These are phyloP conservation scores for Phytophthora rubi DNA, from an alignment of 352 stramenopile genomes.

Conservation along the genomic window DNA sequence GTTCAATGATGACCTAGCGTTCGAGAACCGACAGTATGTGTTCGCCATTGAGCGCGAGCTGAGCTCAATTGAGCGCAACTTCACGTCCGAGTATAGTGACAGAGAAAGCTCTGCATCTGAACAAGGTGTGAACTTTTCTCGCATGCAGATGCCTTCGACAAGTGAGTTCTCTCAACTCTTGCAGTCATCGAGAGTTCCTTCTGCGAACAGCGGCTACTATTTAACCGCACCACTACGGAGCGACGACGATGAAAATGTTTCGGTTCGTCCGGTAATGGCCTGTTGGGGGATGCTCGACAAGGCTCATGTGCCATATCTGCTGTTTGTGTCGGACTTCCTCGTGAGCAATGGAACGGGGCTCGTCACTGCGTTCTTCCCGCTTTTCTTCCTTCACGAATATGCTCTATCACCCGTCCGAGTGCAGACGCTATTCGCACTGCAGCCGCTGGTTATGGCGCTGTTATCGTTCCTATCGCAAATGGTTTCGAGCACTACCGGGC, in stretches of 20 bases:
- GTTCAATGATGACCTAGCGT: conserved; percentile 83
- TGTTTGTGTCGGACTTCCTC: conserved; percentile 76
- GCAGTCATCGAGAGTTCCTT: conserved; percentile 16
- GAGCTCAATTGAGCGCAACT: conserved; percentile 69
- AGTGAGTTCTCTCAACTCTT: conserved; percentile 48
- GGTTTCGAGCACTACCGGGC: conserved; percentile 37
- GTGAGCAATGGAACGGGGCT: conserved; percentile 71
- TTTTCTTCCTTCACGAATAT: conserved; percentile 74
- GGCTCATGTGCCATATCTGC: conserved; percentile 60
- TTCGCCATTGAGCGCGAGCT: conserved; percentile 65
- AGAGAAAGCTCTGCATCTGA: conserved; percentile 16
- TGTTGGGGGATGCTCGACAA: conserved; percentile 45
- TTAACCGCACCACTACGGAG: conserved; percentile 11
- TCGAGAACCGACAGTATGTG: conserved; percentile 66
- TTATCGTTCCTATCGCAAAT: conserved; percentile 54
- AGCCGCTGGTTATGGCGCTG: conserved; percentile 56
- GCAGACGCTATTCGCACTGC: conserved; percentile 59
- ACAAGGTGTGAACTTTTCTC: conserved; percentile 8
- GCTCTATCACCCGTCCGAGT: conserved; percentile 58
- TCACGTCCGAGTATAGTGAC: conserved; percentile 61
- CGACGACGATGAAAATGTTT: conserved; percentile 16
- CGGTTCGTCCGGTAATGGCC: conserved; percentile 9
- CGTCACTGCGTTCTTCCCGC: conserved; percentile 61
- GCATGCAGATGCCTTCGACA: conserved; percentile 12
- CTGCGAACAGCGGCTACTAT: conserved; percentile 22